These are phyloP conservation scores for Trichophyton rubrum DNA, from an alignment of 2,329 filamentous ascomycete genomes.

Conservation along the genomic window DNA sequence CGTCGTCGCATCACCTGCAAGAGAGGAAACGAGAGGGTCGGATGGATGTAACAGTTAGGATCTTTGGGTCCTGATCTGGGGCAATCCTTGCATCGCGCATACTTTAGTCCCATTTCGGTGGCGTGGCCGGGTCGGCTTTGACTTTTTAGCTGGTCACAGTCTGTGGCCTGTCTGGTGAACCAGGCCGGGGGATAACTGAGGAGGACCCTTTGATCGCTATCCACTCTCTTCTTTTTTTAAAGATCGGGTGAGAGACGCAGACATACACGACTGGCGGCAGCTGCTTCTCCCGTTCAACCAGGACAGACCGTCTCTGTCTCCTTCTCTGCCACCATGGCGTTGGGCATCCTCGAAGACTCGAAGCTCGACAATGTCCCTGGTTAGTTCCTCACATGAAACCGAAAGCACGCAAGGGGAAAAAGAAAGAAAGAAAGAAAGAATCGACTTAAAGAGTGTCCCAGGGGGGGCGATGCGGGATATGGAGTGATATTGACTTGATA, in stretches of 20 bases:
- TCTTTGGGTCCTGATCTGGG: not conserved
- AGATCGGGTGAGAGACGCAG: too few species aligned
- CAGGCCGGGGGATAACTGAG: too few species aligned
- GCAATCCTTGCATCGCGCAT: not conserved
- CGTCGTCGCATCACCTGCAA: not conserved
- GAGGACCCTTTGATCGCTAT: too few species aligned
- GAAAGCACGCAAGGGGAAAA: conserved; percentile 8
- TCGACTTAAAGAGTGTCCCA: not conserved
- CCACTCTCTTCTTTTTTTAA: too few species aligned
- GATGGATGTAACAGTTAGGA: not conserved
- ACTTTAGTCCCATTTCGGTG: not conserved
- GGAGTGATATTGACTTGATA: not conserved
- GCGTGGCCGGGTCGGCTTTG: not conserved
- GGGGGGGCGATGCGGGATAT: conserved; percentile 10
- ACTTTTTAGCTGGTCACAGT: not conserved
- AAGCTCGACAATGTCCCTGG: conserved; percentile 61
- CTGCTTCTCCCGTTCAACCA: too few species aligned
- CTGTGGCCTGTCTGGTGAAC: too few species aligned
- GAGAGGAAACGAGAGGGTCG: not conserved
- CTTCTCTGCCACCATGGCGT: conserved; percentile 42
- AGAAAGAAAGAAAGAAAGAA: too few species aligned
- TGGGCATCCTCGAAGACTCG: conserved; percentile 61
- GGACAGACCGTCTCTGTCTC: not conserved
- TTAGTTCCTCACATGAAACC: conserved; percentile 28
- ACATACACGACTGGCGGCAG: too few species aligned